Conservation (phyloP, 1,284 basidiomycete species). For the Caloboletus inedulis region DNA sequence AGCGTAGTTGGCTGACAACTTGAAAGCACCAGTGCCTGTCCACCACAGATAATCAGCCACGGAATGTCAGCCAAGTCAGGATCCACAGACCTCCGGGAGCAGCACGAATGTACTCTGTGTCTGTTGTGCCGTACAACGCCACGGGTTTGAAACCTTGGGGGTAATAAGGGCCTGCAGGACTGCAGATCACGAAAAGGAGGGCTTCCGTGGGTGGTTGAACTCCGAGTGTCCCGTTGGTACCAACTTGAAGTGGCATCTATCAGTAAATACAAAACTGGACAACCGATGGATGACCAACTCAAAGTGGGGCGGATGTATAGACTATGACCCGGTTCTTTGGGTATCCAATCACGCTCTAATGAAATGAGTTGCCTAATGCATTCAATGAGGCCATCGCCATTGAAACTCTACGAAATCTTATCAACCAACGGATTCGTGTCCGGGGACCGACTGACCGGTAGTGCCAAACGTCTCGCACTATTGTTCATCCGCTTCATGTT, state of each 20-base stretch:
- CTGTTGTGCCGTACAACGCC: constrained; percentile 84
- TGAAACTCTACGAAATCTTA: constrained; percentile 58
- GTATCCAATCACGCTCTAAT: constrained; percentile 92
- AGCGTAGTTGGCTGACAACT: constrained; percentile 91
- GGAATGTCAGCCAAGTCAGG: neutral
- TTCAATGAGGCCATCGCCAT: constrained; percentile 76
- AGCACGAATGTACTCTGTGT: constrained; percentile 77
- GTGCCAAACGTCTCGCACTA: constrained; percentile 69
- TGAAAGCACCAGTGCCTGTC: constrained; percentile 82
- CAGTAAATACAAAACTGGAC: neutral
- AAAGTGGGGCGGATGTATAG: constrained; percentile 85
- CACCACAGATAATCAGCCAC: constrained; percentile 8
- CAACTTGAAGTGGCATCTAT: constrained; percentile 53
- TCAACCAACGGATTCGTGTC: constrained; percentile 1
- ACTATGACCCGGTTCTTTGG: constrained; percentile 84
- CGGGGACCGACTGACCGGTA: constrained; percentile 57
- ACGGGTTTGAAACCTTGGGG: constrained; percentile 95
- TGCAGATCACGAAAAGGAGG: constrained; percentile 91
- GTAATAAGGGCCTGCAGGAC: constrained; percentile 95
- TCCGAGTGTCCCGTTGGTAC: constrained; percentile 86
- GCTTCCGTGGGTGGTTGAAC: constrained; percentile 87
- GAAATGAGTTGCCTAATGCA: constrained; percentile 88
- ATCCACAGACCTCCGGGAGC: constrained; percentile 77
- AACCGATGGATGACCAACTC: constrained; percentile 44
- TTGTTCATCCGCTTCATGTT: constrained; percentile 94